Evolutionary conservation across 257 asterid species (phyloP).

Genomic region (Ocimum tenuiflorum): DNA sequence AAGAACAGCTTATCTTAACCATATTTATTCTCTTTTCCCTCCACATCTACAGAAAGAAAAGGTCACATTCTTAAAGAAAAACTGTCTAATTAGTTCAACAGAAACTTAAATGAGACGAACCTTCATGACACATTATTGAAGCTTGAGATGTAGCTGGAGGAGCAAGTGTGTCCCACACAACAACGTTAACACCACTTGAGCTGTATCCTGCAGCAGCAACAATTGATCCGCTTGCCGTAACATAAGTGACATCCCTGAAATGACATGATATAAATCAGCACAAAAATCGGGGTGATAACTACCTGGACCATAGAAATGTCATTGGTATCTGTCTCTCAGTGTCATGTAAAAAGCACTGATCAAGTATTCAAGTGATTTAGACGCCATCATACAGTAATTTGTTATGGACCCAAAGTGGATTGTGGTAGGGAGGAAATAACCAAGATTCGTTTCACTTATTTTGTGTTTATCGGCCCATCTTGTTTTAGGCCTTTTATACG

Average conservation of each 20-base stretch:
- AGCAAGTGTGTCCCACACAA: slow-evolving; percentile 97
- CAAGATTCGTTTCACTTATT: too few species aligned
- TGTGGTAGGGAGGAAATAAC: too few species aligned
- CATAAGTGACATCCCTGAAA: slow-evolving; percentile 85
- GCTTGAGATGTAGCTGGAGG: slow-evolving; percentile 91
- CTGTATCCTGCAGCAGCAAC: slow-evolving; percentile 94
- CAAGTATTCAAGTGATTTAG: slow-evolving; percentile 2
- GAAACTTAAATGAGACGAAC: slow-evolving; percentile 34
- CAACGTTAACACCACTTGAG: slow-evolving; percentile 86
- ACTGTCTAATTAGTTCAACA: not conserved
- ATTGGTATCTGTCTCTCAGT: not conserved
- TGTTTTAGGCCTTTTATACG: too few species aligned
- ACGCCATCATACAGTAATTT: not conserved
- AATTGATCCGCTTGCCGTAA: slow-evolving; percentile 89
- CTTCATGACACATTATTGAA: slow-evolving; percentile 99
- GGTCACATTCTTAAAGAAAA: not conserved
- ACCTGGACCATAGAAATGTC: not conserved
- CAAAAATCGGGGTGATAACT: slow-evolving; percentile 1
- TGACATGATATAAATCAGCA: slow-evolving; percentile 12
- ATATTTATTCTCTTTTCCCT: not conserved
- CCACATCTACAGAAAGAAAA: not conserved
- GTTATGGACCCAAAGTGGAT: too few species aligned
- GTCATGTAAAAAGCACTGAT: slow-evolving; percentile 1
- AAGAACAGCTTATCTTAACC: not conserved
- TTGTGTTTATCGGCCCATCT: too few species aligned